Conservation (phyloP, 352 stramenopile species). For the Pythium brassicae region DNA sequence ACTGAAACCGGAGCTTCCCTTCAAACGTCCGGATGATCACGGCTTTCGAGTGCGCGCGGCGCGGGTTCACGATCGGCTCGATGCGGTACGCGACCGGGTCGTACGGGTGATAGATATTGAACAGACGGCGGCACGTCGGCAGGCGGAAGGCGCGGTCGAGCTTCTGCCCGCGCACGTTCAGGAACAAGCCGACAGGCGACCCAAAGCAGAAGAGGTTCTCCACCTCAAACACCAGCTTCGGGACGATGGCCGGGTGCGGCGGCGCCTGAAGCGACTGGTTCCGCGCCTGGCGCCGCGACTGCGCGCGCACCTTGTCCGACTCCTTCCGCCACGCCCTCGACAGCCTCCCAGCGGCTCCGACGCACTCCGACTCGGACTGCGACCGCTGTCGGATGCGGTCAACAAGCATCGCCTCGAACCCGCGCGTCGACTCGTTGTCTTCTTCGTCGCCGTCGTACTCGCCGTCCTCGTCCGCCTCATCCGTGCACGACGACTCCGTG, state of each 20-base stretch:
- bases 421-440: conserved; percentile 24
- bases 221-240: conserved; percentile 72
- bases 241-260: conserved; percentile 26
- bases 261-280: conserved; percentile 2
- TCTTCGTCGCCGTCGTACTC: conserved; percentile 33
- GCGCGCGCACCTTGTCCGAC: not conserved
- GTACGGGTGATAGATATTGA: conserved; percentile 95
- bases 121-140: conserved; percentile 78
- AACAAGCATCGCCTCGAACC: conserved; percentile 28
- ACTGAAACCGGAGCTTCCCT: conserved; percentile 80
- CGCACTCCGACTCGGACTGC: conserved; percentile 35
- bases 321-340: conserved; percentile 10
- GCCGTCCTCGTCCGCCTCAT: conserved; percentile 14
- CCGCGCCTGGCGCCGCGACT: conserved; percentile 2
- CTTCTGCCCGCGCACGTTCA: conserved; percentile 88
- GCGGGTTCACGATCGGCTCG: conserved; percentile 89
- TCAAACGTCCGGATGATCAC: conserved; percentile 84
- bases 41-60: conserved; percentile 70
- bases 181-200: conserved; percentile 88
- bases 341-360: conserved; percentile 1
- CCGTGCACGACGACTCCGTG: conserved; percentile 13
- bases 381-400: conserved; percentile 30
- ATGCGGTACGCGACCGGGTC: conserved; percentile 95
- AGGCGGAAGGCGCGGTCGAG: conserved; percentile 67
- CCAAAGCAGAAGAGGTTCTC: conserved; percentile 89